A percentile compares a stretch with the other conserved stretches of the same genome.
These are phyloP conservation scores for Fusarium sp. DNA, from an alignment of 2,329 filamentous ascomycete species.

Conservation along the genomic window DNA sequence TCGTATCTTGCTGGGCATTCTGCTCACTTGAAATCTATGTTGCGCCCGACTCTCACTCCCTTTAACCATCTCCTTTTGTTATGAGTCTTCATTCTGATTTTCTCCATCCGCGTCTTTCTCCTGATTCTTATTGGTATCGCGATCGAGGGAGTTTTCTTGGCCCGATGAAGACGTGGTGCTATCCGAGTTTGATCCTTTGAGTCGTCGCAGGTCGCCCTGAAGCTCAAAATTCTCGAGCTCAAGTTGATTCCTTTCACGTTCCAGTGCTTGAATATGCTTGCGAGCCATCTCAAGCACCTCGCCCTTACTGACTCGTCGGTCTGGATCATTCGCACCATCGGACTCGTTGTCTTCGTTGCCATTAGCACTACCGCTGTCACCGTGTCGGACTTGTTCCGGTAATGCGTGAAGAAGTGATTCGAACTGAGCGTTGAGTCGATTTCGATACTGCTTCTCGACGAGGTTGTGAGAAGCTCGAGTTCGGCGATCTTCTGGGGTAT, in stretches of 20 bases:
- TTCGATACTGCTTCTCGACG: slow-evolving; percentile 50
- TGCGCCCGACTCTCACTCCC: background rate
- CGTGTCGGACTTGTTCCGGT: slow-evolving; percentile 42
- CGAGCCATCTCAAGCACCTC: slow-evolving; percentile 51
- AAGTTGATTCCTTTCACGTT: slow-evolving; percentile 43
- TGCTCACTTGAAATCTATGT: background rate
- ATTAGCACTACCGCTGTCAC: slow-evolving; percentile 21
- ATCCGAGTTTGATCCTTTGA: slow-evolving; percentile 38
- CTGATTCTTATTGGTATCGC: slow-evolving; percentile 28
- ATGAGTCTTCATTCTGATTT: slow-evolving; percentile 7
- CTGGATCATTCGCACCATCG: slow-evolving; percentile 43
- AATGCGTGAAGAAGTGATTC: slow-evolving; percentile 46
- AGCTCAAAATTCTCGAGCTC: slow-evolving; percentile 47
- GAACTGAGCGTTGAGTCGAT: slow-evolving; percentile 49
- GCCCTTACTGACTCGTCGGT: slow-evolving; percentile 48
- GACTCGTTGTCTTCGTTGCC: slow-evolving; percentile 42
- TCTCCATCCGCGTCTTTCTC: slow-evolving; percentile 21
- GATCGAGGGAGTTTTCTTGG: slow-evolving; percentile 35
- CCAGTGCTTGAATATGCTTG: slow-evolving; percentile 46
- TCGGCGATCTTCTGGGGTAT: slow-evolving; percentile 48
- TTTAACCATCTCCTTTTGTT: background rate
- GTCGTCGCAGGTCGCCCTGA: slow-evolving; percentile 42
- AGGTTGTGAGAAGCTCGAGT: slow-evolving; percentile 50
- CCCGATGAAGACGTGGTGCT: slow-evolving; percentile 18
- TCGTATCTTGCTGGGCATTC: background rate